A percentile compares a stretch with the other conserved stretches of the same genome.
Evolutionary conservation across 1,139 yeast species (phyloP).

Genomic region (Suhomyces atakaporum): DNA sequence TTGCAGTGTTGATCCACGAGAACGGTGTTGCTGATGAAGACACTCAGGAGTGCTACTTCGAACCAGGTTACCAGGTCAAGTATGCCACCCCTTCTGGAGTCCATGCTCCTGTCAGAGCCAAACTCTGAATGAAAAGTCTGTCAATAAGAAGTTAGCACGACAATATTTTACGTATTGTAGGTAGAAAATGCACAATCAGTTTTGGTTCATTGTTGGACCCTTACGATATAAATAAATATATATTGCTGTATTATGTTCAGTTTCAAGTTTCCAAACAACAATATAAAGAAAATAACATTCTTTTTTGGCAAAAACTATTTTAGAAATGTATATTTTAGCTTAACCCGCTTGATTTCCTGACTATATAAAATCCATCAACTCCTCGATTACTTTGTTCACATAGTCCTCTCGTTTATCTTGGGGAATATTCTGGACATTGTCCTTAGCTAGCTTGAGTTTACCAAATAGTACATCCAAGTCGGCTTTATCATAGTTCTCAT

Average conservation of each 20-base stretch:
- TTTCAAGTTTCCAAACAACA: too few relatives aligned
- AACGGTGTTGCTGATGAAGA: conserved; percentile 79
- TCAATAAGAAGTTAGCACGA: not conserved
- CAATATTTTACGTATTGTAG: not conserved
- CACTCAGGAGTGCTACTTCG: conserved; percentile 74
- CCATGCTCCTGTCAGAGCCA: not conserved
- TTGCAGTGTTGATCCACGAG: conserved; percentile 84
- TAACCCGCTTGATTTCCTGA: too few relatives aligned
- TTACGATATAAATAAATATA: too few relatives aligned
- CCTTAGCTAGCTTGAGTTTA: conserved; percentile 35
- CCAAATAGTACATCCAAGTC: conserved; percentile 32
- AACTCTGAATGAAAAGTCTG: not conserved
- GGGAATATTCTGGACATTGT: conserved; percentile 25
- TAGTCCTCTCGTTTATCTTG: conserved; percentile 31
- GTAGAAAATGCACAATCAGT: too few relatives aligned
- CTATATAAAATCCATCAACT: conserved; percentile 41
- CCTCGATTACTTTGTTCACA: conserved; percentile 37
- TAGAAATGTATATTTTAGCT: too few relatives aligned
- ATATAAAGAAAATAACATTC: too few relatives aligned
- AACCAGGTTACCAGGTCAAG: conserved; percentile 55
- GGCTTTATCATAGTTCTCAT: conserved; percentile 12
- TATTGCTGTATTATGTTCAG: too few relatives aligned
- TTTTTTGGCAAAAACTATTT: too few relatives aligned
- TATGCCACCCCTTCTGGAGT: conserved; percentile 20
- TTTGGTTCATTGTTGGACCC: too few relatives aligned